A percentile compares a stretch with the other conserved stretches of the same genome.
These are phyloP conservation scores for Solanum okadae DNA, from an alignment of 257 asterid species.

Conservation along the genomic window DNA sequence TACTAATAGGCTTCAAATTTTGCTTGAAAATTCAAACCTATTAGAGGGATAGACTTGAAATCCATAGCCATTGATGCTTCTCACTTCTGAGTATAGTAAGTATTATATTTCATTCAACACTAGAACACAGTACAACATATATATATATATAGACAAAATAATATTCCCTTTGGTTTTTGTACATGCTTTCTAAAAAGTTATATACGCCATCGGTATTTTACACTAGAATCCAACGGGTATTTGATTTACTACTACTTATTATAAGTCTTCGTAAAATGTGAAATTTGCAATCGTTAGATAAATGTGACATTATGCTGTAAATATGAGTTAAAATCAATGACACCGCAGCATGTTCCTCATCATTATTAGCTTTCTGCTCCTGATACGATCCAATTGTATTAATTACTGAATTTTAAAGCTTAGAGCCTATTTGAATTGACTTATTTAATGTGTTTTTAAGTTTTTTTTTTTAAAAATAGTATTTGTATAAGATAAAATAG, in stretches of 20 bases:
- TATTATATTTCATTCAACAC: not conserved
- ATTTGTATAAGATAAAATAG: too few species aligned
- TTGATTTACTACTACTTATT: not conserved
- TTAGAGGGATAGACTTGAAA: slow-evolving; percentile 71
- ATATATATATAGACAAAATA: not conserved
- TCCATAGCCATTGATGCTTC: slow-evolving; percentile 55
- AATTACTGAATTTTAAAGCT: not conserved
- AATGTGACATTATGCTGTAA: not conserved
- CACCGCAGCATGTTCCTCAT: not conserved
- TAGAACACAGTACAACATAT: not conserved
- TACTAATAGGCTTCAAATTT: not conserved
- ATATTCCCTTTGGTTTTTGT: not conserved
- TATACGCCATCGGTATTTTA: not conserved
- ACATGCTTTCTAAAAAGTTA: not conserved
- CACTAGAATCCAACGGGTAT: not conserved
- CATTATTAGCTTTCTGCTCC: not conserved
- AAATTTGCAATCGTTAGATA: not conserved
- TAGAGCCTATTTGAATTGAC: not conserved
- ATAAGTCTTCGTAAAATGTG: not conserved
- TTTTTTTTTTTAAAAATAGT: too few species aligned
- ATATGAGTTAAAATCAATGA: not conserved
- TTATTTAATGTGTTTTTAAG: too few species aligned
- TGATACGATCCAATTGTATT: not conserved
- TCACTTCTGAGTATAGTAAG: not conserved
- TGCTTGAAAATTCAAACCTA: slow-evolving; percentile 30